phyloP scores from a whole-genome alignment of 1,284 basidiomycete genomes.

The Fomitiporia mediterranea region DNA sequence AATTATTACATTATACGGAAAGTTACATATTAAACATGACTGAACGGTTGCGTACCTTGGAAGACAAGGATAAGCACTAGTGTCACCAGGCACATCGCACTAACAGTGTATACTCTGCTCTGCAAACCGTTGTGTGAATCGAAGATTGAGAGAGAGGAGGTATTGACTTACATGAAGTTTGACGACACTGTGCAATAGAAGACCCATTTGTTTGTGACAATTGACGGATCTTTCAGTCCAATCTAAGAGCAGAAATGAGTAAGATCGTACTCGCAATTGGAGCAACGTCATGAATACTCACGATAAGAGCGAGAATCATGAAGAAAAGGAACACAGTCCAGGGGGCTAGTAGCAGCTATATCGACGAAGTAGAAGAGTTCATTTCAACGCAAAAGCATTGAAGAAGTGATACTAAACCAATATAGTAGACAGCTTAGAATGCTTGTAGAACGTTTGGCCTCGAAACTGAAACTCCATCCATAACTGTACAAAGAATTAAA shows the following conservation, averaged over 20 bases:
- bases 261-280: not conserved
- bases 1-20: not conserved
- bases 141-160: not conserved
- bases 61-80: not conserved
- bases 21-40: too few species aligned
- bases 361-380: not conserved
- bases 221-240: constrained; percentile 2
- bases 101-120: constrained; percentile 3
- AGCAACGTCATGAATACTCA: too few species aligned
- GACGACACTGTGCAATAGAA: constrained; percentile 19
- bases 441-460: too few species aligned
- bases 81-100: not conserved
- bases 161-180: constrained; percentile 5
- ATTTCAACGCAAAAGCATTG: not conserved
- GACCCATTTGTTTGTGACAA: constrained; percentile 15
- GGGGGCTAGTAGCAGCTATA: constrained; percentile 12
- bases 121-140: not conserved
- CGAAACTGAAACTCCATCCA: not conserved
- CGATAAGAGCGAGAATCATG: not conserved
- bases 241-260: not conserved
- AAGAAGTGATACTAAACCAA: not conserved
- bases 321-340: constrained; percentile 14
- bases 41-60: not conserved
- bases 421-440: not conserved
- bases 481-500: too few species aligned